phyloP scores from a whole-genome alignment of 768 basidiomycete species.

The Gautieria morchelliformis region DNA sequence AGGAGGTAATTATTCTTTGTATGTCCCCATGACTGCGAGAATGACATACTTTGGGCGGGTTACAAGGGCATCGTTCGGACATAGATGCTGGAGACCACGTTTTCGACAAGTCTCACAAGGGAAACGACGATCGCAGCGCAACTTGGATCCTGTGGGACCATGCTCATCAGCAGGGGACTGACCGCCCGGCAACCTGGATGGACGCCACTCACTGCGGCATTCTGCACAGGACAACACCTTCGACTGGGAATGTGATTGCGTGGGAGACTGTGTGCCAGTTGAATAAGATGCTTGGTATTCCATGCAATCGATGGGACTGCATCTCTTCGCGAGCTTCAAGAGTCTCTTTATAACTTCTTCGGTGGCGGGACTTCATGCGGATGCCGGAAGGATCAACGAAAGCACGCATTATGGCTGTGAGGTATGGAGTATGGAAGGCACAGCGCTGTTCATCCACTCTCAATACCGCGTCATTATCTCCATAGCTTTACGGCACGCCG shows the following conservation, averaged over 20 bases:
- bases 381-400: too few relatives aligned
- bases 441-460: neutral
- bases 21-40: neutral
- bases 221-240: conserved; percentile 5
- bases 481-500: too few relatives aligned
- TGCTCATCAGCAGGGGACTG: neutral
- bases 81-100: conserved; percentile 6
- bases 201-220: neutral
- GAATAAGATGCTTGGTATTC: neutral
- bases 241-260: neutral
- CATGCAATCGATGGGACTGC: neutral
- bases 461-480: neutral
- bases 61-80: conserved; percentile 2
- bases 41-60: conserved; percentile 1
- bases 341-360: too few relatives aligned
- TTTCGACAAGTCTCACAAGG: conserved; percentile 8
- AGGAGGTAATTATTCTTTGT: neutral
- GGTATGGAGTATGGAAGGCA: neutral
- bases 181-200: neutral
- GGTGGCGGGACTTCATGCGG: too few relatives aligned
- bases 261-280: neutral
- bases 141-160: neutral
- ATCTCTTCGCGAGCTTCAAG: too few relatives aligned
- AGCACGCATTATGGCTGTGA: too few relatives aligned
- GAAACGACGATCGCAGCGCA: conserved; percentile 2